phyloP scores from a whole-genome alignment of 129 eudicot species.

The Chrysanthemum lavandulifolium region DNA sequence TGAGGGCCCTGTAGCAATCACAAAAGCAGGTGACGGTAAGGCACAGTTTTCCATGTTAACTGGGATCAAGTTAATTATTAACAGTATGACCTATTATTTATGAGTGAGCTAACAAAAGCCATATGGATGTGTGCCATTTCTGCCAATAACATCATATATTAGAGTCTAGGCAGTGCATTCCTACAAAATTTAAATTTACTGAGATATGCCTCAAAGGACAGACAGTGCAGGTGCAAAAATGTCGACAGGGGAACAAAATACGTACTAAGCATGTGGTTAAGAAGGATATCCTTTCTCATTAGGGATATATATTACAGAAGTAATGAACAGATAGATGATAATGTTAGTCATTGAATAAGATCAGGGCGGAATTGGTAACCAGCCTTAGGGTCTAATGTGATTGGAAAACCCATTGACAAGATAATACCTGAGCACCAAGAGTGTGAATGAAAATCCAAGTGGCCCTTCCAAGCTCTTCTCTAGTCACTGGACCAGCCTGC shows the following conservation, averaged over 20 bases:
- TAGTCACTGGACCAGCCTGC: slow-evolving; percentile 71
- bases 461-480: slow-evolving; percentile 96
- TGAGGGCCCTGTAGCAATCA: not conserved
- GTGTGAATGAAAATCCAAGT: slow-evolving; percentile 99
- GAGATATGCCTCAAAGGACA: not conserved
- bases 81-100: not conserved
- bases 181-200: not conserved
- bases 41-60: not conserved
- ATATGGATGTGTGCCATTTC: not conserved
- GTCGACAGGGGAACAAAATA: not conserved
- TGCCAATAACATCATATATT: not conserved
- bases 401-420: not conserved
- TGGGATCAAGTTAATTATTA: not conserved
- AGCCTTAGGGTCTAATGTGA: too few species aligned
- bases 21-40: not conserved
- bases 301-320: too few species aligned
- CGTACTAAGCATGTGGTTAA: not conserved
- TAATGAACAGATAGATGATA: too few species aligned
- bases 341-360: too few species aligned
- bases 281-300: too few species aligned
- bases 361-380: too few species aligned
- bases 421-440: slow-evolving; percentile 91
- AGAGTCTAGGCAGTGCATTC: slow-evolving; percentile 8
- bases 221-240: not conserved
- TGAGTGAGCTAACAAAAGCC: not conserved